A percentile compares a stretch with the other conserved stretches of the same genome.
phyloP scores from a whole-genome alignment of 1,139 yeast species.

The Magnusiomyces ingens region DNA sequence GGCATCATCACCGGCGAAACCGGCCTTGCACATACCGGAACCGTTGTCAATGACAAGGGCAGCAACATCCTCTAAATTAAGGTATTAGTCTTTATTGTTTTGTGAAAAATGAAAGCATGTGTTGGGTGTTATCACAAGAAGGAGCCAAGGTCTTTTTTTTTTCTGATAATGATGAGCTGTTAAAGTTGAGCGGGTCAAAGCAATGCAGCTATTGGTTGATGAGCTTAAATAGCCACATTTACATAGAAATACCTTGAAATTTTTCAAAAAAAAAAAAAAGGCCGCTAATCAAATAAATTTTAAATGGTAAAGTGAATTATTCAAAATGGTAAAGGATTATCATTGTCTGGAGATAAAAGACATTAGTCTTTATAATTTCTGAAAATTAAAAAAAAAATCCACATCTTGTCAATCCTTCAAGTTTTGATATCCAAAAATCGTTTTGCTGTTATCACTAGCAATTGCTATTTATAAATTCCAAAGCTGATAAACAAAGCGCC shows the following conservation, averaged over 20 bases:
- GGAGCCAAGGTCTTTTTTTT: too few species aligned
- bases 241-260: neutral
- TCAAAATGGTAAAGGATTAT: too few species aligned
- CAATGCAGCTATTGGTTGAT: neutral
- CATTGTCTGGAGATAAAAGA: too few species aligned
- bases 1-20: conserved; percentile 99
- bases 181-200: too few species aligned
- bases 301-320: too few species aligned
- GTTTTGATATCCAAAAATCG: too few species aligned
- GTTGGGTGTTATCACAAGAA: conserved; percentile 5
- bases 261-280: neutral
- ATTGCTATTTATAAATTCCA: too few species aligned
- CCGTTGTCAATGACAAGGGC: conserved; percentile 96
- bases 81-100: conserved; percentile 10
- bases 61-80: conserved; percentile 31
- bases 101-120: conserved; percentile 8
- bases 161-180: too few species aligned
- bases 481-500: too few species aligned
- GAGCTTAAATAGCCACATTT: neutral
- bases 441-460: too few species aligned
- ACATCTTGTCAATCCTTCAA: too few species aligned
- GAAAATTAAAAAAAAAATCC: neutral
- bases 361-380: too few species aligned
- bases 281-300: neutral
- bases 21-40: conserved; percentile 99